Percentiles rank a stretch among this genome's conserved stretches.
These are phyloP conservation scores for Beauveria australis DNA, from an alignment of 2,329 filamentous ascomycete genomes.

Conservation along the genomic window DNA sequence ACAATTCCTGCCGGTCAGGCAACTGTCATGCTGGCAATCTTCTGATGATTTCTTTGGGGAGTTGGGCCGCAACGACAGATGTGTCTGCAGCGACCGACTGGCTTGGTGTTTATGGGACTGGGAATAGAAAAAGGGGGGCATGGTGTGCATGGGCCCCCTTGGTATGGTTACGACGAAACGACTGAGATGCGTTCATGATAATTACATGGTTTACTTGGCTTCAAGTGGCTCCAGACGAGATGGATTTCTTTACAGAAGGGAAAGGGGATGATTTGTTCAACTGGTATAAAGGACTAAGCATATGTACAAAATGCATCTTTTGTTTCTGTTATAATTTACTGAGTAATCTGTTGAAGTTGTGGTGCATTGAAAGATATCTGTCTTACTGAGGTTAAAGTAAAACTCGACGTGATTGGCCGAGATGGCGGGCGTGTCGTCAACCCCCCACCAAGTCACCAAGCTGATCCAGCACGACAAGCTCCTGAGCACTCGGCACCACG, in stretches of 20 bases:
- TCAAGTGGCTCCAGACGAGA: conserved; percentile 7
- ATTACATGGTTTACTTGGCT: conserved; percentile 8
- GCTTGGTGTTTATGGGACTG: conserved; percentile 12
- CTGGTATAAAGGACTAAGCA: conserved; percentile 5
- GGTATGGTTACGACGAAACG: conserved; percentile 21
- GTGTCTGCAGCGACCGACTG: conserved; percentile 11
- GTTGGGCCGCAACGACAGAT: conserved; percentile 4
- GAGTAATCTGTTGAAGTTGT: too few relatives aligned
- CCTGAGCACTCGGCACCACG: not conserved
- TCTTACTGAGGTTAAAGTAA: not conserved
- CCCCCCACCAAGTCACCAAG: not conserved
- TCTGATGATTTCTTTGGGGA: conserved; percentile 4
- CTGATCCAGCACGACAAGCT: not conserved
- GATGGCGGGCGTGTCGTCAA: not conserved
- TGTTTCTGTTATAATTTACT: not conserved
- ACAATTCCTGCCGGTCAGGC: not conserved
- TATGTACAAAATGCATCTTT: conserved; percentile 11
- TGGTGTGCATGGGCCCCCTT: conserved; percentile 13
- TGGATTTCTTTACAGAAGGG: not conserved
- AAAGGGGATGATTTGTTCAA: conserved; percentile 4
- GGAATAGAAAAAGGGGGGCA: conserved; percentile 19
- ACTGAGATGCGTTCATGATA: conserved; percentile 20
- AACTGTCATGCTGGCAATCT: not conserved
- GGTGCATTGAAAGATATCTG: not conserved
- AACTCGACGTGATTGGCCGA: conserved; percentile 6